Percentiles rank a stretch among this genome's conserved stretches.
Evolutionary conservation across 345 rosid species (phyloP).

Genomic region (Theobroma cacao): DNA sequence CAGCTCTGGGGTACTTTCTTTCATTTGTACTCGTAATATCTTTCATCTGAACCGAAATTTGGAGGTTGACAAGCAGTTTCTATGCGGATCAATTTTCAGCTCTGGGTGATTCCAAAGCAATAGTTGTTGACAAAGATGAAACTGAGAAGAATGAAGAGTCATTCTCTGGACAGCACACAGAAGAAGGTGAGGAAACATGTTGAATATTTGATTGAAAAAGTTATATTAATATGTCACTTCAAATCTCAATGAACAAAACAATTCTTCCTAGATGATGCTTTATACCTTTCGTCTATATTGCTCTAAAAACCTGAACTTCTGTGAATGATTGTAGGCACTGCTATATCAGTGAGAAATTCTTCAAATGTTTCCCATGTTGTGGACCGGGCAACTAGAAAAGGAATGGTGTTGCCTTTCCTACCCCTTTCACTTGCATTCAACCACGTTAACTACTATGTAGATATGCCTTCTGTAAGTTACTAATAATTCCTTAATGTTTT

Average conservation of each 20-base stretch:
- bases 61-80: background rate
- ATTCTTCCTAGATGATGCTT: background rate
- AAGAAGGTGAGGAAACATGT: slow-evolving; percentile 45
- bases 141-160: slow-evolving; percentile 19
- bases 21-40: background rate
- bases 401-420: slow-evolving; percentile 76
- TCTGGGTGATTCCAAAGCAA: slow-evolving; percentile 36
- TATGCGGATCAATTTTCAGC: slow-evolving; percentile 35
- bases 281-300: background rate
- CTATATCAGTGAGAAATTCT: slow-evolving; percentile 26
- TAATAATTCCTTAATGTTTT: background rate
- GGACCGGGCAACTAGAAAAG: slow-evolving; percentile 25
- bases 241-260: background rate
- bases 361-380: background rate
- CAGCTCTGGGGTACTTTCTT: background rate
- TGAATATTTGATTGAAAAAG: slow-evolving; percentile 21
- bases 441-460: slow-evolving; percentile 63
- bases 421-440: slow-evolving; percentile 72
- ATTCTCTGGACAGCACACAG: slow-evolving; percentile 12
- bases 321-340: slow-evolving; percentile 26
- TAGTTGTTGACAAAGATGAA: slow-evolving; percentile 24
- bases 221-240: background rate
- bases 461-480: slow-evolving; percentile 66
- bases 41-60: background rate
- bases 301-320: slow-evolving; percentile 4